Evolutionary conservation across 768 basidiomycete genomes (phyloP).

Genomic region (Gyrodon lividus): DNA sequence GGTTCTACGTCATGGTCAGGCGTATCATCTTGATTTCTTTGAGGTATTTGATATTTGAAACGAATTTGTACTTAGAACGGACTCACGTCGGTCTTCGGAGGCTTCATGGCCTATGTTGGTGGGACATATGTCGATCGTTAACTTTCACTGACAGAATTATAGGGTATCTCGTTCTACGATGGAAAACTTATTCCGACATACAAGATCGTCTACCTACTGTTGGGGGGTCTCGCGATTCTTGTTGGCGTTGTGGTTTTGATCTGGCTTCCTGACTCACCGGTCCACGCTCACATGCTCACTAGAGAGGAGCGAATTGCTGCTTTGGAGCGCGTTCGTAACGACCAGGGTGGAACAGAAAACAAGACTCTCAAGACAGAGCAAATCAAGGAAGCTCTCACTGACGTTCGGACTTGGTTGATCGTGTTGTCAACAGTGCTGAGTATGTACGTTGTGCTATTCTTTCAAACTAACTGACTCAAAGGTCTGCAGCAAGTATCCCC

Average conservation of each 20-base stretch:
- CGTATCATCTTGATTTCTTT: background rate
- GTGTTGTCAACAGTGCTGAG: constrained; percentile 58
- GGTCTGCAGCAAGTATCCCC: constrained; percentile 54
- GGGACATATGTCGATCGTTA: background rate
- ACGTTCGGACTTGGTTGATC: constrained; percentile 62
- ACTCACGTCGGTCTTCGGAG: constrained; percentile 58
- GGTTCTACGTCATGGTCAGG: constrained; percentile 65
- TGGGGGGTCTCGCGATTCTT: constrained; percentile 59
- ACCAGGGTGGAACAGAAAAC: constrained; percentile 63
- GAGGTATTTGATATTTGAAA: background rate
- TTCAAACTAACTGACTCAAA: constrained; percentile 2
- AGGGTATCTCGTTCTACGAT: constrained; percentile 58
- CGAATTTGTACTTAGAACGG: constrained; percentile 45
- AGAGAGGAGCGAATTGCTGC: constrained; percentile 61
- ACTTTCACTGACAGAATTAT: background rate
- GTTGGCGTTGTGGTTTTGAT: constrained; percentile 56
- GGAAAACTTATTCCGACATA: constrained; percentile 51
- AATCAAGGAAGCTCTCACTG: constrained; percentile 53
- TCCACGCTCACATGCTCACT: constrained; percentile 54
- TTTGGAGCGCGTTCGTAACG: constrained; percentile 64
- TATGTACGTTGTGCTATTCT: constrained; percentile 29
- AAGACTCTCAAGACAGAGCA: constrained; percentile 59
- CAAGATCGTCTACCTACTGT: constrained; percentile 60
- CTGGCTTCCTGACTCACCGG: constrained; percentile 65
- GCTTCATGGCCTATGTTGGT: constrained; percentile 60